A percentile compares a stretch with the other conserved stretches of the same genome.
phyloP scores from a whole-genome alignment of 2,329 filamentous ascomycete species.

The Venturia aucupariae region DNA sequence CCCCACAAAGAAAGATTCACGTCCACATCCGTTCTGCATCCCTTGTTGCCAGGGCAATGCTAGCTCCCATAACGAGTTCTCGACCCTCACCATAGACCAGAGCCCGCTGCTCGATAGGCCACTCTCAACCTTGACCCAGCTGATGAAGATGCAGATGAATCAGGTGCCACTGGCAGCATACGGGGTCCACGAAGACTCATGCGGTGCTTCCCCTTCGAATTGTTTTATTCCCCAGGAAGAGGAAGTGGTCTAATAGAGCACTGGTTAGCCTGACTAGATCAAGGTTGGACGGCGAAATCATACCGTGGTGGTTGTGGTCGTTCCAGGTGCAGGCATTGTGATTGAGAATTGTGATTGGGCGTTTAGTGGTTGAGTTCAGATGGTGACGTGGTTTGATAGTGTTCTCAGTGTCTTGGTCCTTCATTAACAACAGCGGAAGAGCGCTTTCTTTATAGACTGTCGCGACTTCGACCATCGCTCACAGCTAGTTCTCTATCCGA shows the following conservation, averaged over 20 bases:
- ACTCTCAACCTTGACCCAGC: no score
- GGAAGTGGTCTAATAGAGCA: not conserved
- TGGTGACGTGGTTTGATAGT: not conserved
- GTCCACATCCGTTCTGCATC: not conserved
- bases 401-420: no score
- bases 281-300: not conserved
- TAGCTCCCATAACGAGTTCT: not conserved
- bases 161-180: not conserved
- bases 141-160: no score
- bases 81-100: not conserved
- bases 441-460: not conserved
- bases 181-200: not conserved
- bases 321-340: not conserved
- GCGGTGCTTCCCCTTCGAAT: not conserved
- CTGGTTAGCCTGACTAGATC: not conserved
- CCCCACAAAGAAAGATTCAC: not conserved
- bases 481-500: not conserved
- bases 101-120: no score
- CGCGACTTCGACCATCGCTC: not conserved
- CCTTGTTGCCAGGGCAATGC: not conserved
- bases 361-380: no score
- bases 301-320: not conserved
- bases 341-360: no score
- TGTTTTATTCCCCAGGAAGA: not conserved
- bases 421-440: not conserved